Evolutionary conservation across 345 rosid genomes (phyloP).

Genomic region (Schrenkiella parvula): DNA sequence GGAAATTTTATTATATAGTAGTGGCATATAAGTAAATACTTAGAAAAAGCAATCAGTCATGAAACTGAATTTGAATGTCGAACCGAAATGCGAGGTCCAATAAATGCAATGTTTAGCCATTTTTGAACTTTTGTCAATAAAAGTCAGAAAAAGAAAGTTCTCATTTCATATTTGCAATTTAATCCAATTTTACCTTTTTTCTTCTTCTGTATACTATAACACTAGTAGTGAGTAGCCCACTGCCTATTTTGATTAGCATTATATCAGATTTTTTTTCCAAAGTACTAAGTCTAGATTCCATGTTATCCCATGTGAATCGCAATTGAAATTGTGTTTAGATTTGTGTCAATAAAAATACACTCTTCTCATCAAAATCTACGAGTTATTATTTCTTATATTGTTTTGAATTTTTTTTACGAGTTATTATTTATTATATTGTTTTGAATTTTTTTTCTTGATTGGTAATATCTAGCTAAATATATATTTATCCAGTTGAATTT

Average conservation of each 20-base stretch:
- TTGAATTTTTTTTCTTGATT: not conserved
- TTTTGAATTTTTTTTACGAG: too few species aligned
- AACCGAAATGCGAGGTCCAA: constrained; percentile 7
- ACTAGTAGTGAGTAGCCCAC: constrained; percentile 12
- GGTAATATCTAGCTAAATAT: not conserved
- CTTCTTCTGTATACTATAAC: not conserved
- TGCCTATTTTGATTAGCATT: constrained; percentile 9
- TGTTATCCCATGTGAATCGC: constrained; percentile 24
- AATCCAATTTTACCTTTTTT: not conserved
- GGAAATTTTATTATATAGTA: not conserved
- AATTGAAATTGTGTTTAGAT: not conserved
- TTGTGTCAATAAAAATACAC: not conserved
- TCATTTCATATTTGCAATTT: not conserved
- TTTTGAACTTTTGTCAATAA: constrained; percentile 11
- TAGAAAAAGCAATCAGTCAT: not conserved
- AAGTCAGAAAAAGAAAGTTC: not conserved
- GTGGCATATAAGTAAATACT: not conserved
- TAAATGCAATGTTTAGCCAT: constrained; percentile 21
- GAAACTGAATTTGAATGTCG: not conserved
- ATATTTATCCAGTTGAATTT: not conserved
- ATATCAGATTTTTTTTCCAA: not conserved
- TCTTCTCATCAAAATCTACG: not conserved
- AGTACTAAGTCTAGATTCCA: constrained; percentile 11
- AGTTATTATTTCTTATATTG: not conserved
- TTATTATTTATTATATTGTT: not conserved